Evolutionary conservation across 352 stramenopile genomes (phyloP).

Genomic region (Phytophthora nicotianae): DNA sequence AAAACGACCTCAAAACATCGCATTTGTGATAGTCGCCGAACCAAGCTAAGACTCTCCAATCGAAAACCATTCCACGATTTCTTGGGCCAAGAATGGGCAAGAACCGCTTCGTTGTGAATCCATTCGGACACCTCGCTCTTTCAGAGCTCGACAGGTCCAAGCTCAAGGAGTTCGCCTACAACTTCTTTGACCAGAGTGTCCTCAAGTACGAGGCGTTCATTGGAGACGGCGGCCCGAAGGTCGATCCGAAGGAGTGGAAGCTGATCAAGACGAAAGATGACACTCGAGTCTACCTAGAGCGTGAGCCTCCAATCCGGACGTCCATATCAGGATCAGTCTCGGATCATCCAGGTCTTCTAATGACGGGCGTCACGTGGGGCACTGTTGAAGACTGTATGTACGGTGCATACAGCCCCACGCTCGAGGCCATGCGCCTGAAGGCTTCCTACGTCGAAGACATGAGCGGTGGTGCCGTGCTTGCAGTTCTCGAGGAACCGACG

Average conservation of each 20-base stretch:
- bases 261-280: conserved; percentile 36
- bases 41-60: too few relatives aligned
- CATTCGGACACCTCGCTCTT: conserved; percentile 24
- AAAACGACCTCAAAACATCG: too few relatives aligned
- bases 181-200: conserved; percentile 31
- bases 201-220: conserved; percentile 47
- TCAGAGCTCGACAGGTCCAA: conserved; percentile 13
- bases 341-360: conserved; percentile 28
- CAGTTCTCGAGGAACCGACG: conserved; percentile 41
- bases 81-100: conserved; percentile 29
- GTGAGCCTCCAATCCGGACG: conserved; percentile 15
- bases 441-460: too few relatives aligned
- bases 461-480: conserved; percentile 45
- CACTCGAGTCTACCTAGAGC: conserved; percentile 34
- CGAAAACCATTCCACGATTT: too few relatives aligned
- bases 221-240: conserved; percentile 22
- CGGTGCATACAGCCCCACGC: conserved; percentile 31
- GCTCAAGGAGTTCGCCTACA: conserved; percentile 30
- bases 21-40: too few relatives aligned
- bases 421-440: conserved; percentile 43
- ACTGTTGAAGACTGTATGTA: conserved; percentile 46
- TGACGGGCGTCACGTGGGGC: conserved; percentile 33
- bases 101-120: conserved; percentile 32
- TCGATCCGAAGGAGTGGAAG: conserved; percentile 43
- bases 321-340: conserved; percentile 10